phyloP scores from a whole-genome alignment of 257 asterid genomes.

The Capsicum pubescens region DNA sequence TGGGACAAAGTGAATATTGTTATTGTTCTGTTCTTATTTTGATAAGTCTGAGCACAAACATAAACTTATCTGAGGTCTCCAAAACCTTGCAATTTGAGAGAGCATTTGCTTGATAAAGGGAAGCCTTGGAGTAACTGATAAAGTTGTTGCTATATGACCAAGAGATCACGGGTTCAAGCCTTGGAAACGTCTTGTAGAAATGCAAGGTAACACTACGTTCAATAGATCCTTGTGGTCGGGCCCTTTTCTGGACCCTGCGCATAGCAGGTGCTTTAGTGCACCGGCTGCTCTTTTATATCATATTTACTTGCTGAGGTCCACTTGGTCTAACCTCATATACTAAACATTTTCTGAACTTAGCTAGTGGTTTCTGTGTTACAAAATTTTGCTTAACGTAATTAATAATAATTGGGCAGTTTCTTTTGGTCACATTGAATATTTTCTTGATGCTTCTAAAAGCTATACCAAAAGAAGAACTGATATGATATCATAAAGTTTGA shows the following conservation, averaged over 20 bases:
- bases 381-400: not conserved
- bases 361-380: conserved; percentile 4
- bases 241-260: too few relatives aligned
- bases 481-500: not conserved
- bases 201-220: too few relatives aligned
- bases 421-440: not conserved
- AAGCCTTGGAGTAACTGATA: too few relatives aligned
- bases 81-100: conserved; percentile 13
- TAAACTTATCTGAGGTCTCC: not conserved
- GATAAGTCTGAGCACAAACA: not conserved
- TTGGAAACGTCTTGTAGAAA: too few relatives aligned
- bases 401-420: not conserved
- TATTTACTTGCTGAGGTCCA: conserved; percentile 9
- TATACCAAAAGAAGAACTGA: not conserved
- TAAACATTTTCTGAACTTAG: not conserved
- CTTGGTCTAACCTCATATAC: not conserved
- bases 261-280: too few relatives aligned
- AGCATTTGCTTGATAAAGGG: not conserved
- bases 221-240: too few relatives aligned
- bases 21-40: not conserved
- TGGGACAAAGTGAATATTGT: not conserved
- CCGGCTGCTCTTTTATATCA: not conserved
- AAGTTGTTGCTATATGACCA: too few relatives aligned
- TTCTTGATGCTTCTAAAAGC: not conserved
- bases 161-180: too few relatives aligned